Base-by-base conservation (phyloP, 305 asterid species). In the Fraxinus nigra region DNA sequence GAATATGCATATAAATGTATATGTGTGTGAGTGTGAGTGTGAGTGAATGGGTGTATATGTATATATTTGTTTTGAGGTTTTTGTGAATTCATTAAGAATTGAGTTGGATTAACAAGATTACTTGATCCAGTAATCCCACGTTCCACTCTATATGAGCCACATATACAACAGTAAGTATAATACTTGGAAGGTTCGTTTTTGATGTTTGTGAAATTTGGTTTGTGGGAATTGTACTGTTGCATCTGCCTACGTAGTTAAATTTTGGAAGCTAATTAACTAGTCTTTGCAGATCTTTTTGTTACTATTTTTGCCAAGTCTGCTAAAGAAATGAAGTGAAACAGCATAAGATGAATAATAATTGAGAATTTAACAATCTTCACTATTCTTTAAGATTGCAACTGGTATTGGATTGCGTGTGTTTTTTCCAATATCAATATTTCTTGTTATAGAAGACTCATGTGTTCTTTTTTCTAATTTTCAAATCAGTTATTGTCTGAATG, bases 121-220 rank as follows among this genome's bases (percentile, higher is more conserved):
- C 11, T 7, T 7, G 43, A 37, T 37, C 43, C 9, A 37, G 43
- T 37, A 7, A 37, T 37, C 43, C 43, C 0, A 10, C 7, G 43
- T 37, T 37, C 43, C 43, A 37, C 43, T 7, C 43, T 37, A 37
- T 37, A 37, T 37, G 11, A 37, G 43, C 11, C 43, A 37, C 9
- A 37, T 37, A 8, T 7, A 37, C 43, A 37, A 37, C 3, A 37
- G 32, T 26, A 30, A 46, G 22, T 75, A 10, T 28, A 78, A 59
- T 61, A 35, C 65, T 81, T 81, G 63, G 80, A 30, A 61, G 32
- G 48, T 34, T 18, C 40, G 74, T 51, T 32, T 51, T 76, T 69
- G 37, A 24, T 65, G 1, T 30, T 67, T 67, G 20, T 28, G 22
- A 28, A 67, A 10, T 61, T 61, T 8, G 14, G 32, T 20, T 20